These are phyloP conservation scores for Sphaerobolus stellatus DNA, from an alignment of 1,284 basidiomycete genomes.

Conservation along the genomic window DNA sequence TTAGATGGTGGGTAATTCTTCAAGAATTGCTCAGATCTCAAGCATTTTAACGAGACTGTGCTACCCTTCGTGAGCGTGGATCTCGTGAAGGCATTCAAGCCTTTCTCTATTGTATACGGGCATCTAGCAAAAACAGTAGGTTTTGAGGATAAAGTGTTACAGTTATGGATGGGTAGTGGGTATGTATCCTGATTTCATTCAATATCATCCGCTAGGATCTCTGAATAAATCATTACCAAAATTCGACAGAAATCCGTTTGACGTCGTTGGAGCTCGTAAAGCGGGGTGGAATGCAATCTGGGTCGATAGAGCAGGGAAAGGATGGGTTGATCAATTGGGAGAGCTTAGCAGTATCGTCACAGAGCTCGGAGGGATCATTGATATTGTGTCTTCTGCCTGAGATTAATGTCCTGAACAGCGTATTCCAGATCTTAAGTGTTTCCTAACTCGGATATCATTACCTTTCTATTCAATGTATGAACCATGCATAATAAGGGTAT, in stretches of 20 bases:
- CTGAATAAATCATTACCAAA: not conserved
- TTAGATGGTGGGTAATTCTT: conserved; percentile 24
- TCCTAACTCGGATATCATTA: too few species aligned
- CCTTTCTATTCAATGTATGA: too few species aligned
- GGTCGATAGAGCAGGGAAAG: conserved; percentile 29
- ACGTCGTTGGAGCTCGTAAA: conserved; percentile 32
- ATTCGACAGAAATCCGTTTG: conserved; percentile 33
- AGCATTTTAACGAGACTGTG: not conserved
- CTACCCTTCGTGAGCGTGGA: conserved; percentile 21
- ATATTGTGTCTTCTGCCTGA: too few species aligned
- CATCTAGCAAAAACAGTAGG: conserved; percentile 24
- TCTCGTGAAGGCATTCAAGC: conserved; percentile 28
- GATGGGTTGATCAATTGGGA: conserved; percentile 29
- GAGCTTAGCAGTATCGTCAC: conserved; percentile 3
- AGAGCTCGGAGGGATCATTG: not conserved
- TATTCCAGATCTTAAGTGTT: too few species aligned
- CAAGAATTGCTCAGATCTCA: not conserved
- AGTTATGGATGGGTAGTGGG: conserved; percentile 35
- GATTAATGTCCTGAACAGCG: too few species aligned
- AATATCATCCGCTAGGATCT: conserved; percentile 3
- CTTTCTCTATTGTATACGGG: conserved; percentile 26
- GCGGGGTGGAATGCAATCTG: conserved; percentile 32
- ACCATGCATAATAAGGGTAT: too few species aligned
- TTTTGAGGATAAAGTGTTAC: conserved; percentile 18
- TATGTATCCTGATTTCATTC: conserved; percentile 16